phyloP scores from a whole-genome alignment of 345 rosid genomes.

The Brassica rapa region DNA sequence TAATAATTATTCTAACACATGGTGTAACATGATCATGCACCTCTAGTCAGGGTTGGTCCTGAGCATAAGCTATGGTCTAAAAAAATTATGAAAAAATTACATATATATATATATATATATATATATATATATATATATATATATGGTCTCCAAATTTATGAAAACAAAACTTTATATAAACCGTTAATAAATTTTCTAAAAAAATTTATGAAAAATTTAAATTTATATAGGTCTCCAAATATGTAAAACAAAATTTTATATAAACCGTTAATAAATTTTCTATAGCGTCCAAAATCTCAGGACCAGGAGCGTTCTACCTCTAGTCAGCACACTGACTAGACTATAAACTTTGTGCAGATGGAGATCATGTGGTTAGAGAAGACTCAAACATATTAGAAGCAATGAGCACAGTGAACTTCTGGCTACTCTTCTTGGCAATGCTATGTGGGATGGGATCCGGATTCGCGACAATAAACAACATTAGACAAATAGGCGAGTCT shows the following conservation, averaged over 20 bases:
- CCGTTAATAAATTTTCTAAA: too few species aligned
- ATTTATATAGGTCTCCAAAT: too few species aligned
- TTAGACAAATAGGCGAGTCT: constrained; percentile 87
- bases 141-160: too few species aligned
- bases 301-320: neutral
- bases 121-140: too few species aligned
- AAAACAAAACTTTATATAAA: too few species aligned
- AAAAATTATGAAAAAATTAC: too few species aligned
- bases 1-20: constrained; percentile 1
- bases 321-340: constrained; percentile 9
- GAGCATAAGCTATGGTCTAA: too few species aligned
- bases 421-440: constrained; percentile 78
- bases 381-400: constrained; percentile 62
- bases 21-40: neutral
- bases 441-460: constrained; percentile 84
- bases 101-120: too few species aligned
- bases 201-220: too few species aligned
- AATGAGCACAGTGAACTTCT: constrained; percentile 58
- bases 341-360: constrained; percentile 18
- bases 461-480: constrained; percentile 73
- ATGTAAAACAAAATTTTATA: too few species aligned
- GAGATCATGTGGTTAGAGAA: constrained; percentile 30
- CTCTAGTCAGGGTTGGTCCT: neutral
- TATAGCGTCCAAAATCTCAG: neutral
- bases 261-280: too few species aligned